Percentiles rank a stretch among this genome's conserved stretches.
Conservation (phyloP, 768 basidiomycete genomes). For the Mycena vitilis region DNA sequence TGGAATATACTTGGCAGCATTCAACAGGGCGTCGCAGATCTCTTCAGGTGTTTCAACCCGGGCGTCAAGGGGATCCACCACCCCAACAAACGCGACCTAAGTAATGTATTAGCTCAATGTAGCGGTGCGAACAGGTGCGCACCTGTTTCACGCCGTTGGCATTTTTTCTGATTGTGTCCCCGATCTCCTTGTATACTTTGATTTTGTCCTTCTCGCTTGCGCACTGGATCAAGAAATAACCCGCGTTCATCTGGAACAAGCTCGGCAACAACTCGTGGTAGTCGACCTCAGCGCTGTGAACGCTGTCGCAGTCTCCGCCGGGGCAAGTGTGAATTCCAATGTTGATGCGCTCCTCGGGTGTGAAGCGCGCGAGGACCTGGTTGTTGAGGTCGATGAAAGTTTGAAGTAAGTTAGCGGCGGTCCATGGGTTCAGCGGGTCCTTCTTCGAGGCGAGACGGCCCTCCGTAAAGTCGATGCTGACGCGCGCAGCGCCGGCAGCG, state of each 20-base stretch:
- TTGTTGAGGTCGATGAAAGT: slow-evolving; percentile 14
- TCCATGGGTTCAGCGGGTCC: slow-evolving; percentile 13
- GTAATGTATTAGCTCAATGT: neutral
- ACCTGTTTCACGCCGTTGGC: slow-evolving; percentile 18
- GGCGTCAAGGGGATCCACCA: neutral
- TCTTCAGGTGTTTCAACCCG: slow-evolving; percentile 10
- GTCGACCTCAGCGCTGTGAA: slow-evolving; percentile 10
- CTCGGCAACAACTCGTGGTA: slow-evolving; percentile 15
- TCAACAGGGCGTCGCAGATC: neutral
- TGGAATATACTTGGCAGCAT: slow-evolving; percentile 4
- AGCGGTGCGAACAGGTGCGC: neutral
- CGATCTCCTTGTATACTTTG: slow-evolving; percentile 9
- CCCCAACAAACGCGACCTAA: slow-evolving; percentile 9
- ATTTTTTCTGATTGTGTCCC: slow-evolving; percentile 10
- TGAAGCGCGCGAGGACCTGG: slow-evolving; percentile 9
- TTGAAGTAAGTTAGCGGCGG: slow-evolving; percentile 11
- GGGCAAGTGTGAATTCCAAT: slow-evolving; percentile 15
- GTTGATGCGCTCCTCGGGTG: slow-evolving; percentile 8
- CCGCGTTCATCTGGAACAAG: slow-evolving; percentile 15
- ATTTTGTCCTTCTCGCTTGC: slow-evolving; percentile 17
- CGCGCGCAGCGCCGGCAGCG: slow-evolving; percentile 4
- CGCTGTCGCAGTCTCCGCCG: slow-evolving; percentile 12
- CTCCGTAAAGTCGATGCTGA: slow-evolving; percentile 20
- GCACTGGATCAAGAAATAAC: slow-evolving; percentile 16
- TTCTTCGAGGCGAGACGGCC: slow-evolving; percentile 16